These are phyloP conservation scores for Rhodotorula sphaerocarpa DNA, from an alignment of 768 basidiomycete genomes.

Conservation along the genomic window DNA sequence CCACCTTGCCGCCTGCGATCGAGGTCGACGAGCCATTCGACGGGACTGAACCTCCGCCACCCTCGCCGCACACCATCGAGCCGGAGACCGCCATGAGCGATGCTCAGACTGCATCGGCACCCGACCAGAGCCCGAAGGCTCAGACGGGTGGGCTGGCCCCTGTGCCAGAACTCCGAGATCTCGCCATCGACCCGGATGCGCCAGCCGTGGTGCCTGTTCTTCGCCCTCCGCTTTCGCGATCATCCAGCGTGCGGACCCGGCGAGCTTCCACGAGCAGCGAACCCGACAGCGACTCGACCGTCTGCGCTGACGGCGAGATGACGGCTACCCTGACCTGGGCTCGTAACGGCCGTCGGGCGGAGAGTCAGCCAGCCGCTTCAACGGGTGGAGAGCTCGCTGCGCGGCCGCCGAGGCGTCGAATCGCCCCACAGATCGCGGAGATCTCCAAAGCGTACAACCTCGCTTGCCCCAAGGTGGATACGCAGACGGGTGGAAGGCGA, in stretches of 20 bases:
- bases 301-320: slow-evolving; percentile 40
- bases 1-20: slow-evolving; percentile 18
- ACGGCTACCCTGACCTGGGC: not conserved
- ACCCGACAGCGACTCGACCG: slow-evolving; percentile 47
- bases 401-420: no score
- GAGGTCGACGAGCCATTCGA: slow-evolving; percentile 24
- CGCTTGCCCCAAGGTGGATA: no score
- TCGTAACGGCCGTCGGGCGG: not conserved
- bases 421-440: slow-evolving; percentile 12
- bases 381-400: no score
- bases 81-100: not conserved
- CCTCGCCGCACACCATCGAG: no score
- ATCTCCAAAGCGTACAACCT: slow-evolving; percentile 13
- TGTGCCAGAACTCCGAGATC: no score
- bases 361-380: not conserved
- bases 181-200: no score
- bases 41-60: no score
- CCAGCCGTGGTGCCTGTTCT: no score
- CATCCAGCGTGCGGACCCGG: not conserved
- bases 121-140: no score
- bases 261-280: slow-evolving; percentile 21
- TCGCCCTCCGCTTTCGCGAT: slow-evolving; percentile 4
- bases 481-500: no score
- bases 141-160: no score
- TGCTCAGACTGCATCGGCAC: no score